Evolutionary conservation across 1,284 basidiomycete genomes (phyloP).

Genomic region (Trichosporon sp.): DNA sequence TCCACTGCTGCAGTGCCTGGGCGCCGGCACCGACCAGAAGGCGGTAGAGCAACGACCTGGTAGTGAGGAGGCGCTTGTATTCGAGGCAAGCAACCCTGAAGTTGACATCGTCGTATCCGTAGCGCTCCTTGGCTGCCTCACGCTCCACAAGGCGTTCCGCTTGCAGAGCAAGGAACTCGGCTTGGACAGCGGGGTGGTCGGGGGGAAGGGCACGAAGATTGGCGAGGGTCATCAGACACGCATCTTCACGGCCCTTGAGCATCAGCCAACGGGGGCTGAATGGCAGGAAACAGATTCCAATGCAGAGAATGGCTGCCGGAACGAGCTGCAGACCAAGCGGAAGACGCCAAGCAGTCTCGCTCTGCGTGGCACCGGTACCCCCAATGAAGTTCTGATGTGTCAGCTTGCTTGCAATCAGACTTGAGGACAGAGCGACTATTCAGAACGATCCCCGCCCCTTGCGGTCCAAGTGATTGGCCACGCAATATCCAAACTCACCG

Average conservation of each 20-base stretch:
- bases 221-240: slow-evolving; percentile 62
- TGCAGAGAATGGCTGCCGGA: slow-evolving; percentile 47
- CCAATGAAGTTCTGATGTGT: slow-evolving; percentile 23
- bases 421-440: too few relatives aligned
- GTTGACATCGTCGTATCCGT: slow-evolving; percentile 38
- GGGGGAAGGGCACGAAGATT: slow-evolving; percentile 56
- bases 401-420: background rate
- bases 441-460: background rate
- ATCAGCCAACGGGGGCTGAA: slow-evolving; percentile 56
- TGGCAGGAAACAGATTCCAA: slow-evolving; percentile 44
- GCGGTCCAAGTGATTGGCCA: background rate
- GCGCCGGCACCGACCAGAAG: slow-evolving; percentile 43
- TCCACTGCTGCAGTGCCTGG: slow-evolving; percentile 47
- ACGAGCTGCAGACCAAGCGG: slow-evolving; percentile 66
- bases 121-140: slow-evolving; percentile 51
- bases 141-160: slow-evolving; percentile 69
- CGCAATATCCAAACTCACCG: slow-evolving; percentile 49
- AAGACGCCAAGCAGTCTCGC: slow-evolving; percentile 50
- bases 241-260: slow-evolving; percentile 61
- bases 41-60: slow-evolving; percentile 37
- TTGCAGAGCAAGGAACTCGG: slow-evolving; percentile 76
- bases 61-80: slow-evolving; percentile 44
- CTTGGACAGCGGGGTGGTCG: slow-evolving; percentile 62
- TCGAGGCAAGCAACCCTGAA: slow-evolving; percentile 34
- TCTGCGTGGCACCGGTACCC: slow-evolving; percentile 21